These are phyloP conservation scores for Colletotrichum tabaci DNA, from an alignment of 2,329 filamentous ascomycete species.

Conservation along the genomic window DNA sequence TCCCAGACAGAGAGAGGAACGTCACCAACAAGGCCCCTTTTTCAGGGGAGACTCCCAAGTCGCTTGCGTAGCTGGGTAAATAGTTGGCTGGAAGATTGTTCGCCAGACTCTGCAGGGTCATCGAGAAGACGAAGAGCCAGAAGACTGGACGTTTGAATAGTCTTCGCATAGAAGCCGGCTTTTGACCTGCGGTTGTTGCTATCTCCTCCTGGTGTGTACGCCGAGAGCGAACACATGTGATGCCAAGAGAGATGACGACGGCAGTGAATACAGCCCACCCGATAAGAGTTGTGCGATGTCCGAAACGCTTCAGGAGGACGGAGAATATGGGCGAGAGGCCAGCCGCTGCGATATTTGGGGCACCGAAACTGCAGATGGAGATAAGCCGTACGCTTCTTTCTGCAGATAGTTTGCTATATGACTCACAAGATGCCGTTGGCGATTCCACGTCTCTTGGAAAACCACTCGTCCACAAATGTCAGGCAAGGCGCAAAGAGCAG, in stretches of 20 bases:
- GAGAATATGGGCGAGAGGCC: slow-evolving; percentile 27
- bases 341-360: slow-evolving; percentile 13
- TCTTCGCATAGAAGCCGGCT: background rate
- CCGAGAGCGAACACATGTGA: slow-evolving; percentile 8
- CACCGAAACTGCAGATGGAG: background rate
- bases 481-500: slow-evolving; percentile 56
- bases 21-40: slow-evolving; percentile 16
- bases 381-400: background rate
- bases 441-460: slow-evolving; percentile 53
- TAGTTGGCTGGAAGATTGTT: slow-evolving; percentile 26
- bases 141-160: background rate
- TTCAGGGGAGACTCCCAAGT: slow-evolving; percentile 12
- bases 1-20: slow-evolving; percentile 9
- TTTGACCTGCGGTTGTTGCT: background rate
- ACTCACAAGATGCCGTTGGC: slow-evolving; percentile 54
- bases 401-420: accelerated
- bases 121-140: slow-evolving; percentile 24
- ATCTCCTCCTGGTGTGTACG: background rate
- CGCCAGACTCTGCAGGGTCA: slow-evolving; percentile 19
- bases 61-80: slow-evolving; percentile 23
- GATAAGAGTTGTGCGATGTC: slow-evolving; percentile 10
- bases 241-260: slow-evolving; percentile 6
- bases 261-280: slow-evolving; percentile 8
- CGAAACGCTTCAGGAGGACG: slow-evolving; percentile 19
- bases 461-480: slow-evolving; percentile 59